Evolutionary conservation across 495 filamentous ascomycete genomes (phyloP).

Genomic region (Annulohypoxylon moriforme): DNA sequence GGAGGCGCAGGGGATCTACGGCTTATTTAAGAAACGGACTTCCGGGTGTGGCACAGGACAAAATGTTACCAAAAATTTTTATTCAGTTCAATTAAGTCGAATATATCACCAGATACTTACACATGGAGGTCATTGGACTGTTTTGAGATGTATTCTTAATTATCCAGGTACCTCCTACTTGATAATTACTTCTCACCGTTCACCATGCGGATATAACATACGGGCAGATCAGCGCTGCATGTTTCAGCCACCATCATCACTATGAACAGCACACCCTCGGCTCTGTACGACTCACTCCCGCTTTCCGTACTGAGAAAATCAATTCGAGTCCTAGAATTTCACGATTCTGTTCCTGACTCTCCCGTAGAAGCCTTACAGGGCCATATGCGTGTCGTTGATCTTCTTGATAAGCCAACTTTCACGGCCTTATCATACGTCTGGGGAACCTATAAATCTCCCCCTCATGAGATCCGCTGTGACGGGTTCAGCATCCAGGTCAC

Average conservation of each 20-base stretch:
- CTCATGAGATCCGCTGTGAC: not conserved
- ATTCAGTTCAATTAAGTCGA: not conserved
- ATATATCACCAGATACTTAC: too few relatives aligned
- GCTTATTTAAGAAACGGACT: not conserved
- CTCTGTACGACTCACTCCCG: not conserved
- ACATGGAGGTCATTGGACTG: too few relatives aligned
- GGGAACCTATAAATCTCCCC: not conserved
- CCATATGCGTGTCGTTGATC: constrained; percentile 5
- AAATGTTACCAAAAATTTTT: not conserved
- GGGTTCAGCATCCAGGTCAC: not conserved
- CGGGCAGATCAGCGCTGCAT: not conserved
- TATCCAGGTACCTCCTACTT: not conserved
- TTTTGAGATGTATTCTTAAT: too few relatives aligned
- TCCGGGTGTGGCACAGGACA: not conserved
- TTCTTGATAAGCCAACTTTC: not conserved
- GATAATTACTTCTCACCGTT: not conserved
- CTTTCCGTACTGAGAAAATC: not conserved
- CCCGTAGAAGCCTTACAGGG: not conserved
- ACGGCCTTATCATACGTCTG: constrained; percentile 9
- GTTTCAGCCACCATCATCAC: not conserved
- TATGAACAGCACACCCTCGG: not conserved
- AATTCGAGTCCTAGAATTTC: not conserved
- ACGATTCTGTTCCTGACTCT: not conserved
- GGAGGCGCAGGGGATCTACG: not conserved
- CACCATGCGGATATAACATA: not conserved